Evolutionary conservation across 2,329 filamentous ascomycete species (phyloP).

Genomic region (Aspergillus fischeri): DNA sequence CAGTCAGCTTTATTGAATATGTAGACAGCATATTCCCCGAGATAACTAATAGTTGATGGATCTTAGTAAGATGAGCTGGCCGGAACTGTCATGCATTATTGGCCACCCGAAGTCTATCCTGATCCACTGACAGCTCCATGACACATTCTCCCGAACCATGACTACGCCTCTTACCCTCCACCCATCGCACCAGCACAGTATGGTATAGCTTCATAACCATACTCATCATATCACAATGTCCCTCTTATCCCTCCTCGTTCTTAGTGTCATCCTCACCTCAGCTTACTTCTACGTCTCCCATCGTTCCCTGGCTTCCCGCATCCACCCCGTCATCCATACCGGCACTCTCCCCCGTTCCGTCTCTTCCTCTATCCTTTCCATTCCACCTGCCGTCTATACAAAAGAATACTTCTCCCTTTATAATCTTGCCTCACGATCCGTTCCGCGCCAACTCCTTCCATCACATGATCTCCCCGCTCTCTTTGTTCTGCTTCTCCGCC

Average conservation of each 20-base stretch:
- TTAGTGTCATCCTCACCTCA: conserved; percentile 15
- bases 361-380: conserved; percentile 17
- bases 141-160: neutral
- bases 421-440: conserved; percentile 19
- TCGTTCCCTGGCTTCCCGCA: conserved; percentile 18
- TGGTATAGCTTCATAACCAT: neutral
- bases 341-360: conserved; percentile 15
- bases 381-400: conserved; percentile 18
- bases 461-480: conserved; percentile 13
- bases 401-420: conserved; percentile 18
- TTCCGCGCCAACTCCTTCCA: conserved; percentile 19
- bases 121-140: neutral
- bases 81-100: neutral
- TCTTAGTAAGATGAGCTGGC: neutral
- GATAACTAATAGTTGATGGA: neutral
- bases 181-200: neutral
- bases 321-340: conserved; percentile 16
- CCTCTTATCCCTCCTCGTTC: neutral
- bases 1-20: no score
- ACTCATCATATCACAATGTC: neutral
- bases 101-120: neutral
- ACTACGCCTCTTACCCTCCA: neutral
- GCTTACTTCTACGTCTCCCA: conserved; percentile 23
- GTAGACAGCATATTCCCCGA: neutral
- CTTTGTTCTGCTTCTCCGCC: conserved; percentile 27